Base-by-base conservation (phyloP, 2,329 filamentous ascomycete species). In the Neopestalotiopsis rosae region DNA sequence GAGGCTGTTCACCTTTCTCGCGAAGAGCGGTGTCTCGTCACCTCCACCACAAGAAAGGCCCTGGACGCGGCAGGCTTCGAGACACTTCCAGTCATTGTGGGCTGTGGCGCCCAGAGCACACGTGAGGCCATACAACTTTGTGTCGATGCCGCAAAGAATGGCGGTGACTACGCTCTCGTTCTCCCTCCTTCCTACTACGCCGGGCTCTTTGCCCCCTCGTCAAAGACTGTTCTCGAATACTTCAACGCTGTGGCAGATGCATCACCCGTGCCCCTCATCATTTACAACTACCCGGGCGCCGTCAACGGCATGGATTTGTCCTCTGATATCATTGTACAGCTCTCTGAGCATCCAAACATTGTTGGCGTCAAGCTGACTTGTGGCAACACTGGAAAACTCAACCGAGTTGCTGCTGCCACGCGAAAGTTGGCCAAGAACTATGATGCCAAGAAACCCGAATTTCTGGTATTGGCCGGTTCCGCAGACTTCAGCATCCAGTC, bases 1-100 rank as follows among this genome's bases (percentile, higher is more conserved):
- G 93, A 96, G 83, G 92, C 93, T 7, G 92, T 94, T 13, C 92
- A 94, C 76, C 86, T 95, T 42, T 90, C 90, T 58, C 90, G 91
- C 74, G 83, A 87, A 30, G 93, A 95, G 81, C 89, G 92, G 69
- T 86, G 87, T 62, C 82, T 88, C 65, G 89, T 95, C 74, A 94
- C 91, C 6, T 82, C 83, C 65, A 89, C 90, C 42, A 94, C 92
- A 1, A 90, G 93, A 56, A 85, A 87, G 70, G 91, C 92, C 14
- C 85, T 95, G 59, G 88, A 93, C 76, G 84, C 86, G 12, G 87
- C 89, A 40, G 91, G 92, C 2, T 93, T 88, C 79, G 76, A 84
- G 0, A 81, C 87, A 72, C 84, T 94, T 80, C 92, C 92, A 49
- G 81, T 95, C 71, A 92, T 95, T 70, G 93, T 94, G 42, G 93